Percentiles rank a stretch among this genome's conserved stretches.
These are phyloP conservation scores for Maudiozyma turicensis DNA, from an alignment of 805 yeast genomes.

Conservation along the genomic window DNA sequence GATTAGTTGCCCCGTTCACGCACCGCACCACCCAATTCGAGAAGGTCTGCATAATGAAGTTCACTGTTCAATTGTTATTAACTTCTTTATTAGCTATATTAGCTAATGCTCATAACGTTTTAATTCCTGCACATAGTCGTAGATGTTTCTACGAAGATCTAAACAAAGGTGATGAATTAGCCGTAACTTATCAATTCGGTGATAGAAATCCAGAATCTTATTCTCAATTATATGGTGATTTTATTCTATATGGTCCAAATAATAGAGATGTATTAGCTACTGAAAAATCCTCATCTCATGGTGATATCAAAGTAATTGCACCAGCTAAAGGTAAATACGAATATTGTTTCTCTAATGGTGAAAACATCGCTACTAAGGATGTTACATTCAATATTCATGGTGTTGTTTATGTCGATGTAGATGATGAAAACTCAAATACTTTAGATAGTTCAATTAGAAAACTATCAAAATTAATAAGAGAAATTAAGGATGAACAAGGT, in stretches of 20 bases:
- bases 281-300: conserved; percentile 59
- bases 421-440: conserved; percentile 64
- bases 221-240: conserved; percentile 59
- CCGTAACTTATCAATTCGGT: conserved; percentile 88
- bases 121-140: conserved; percentile 73
- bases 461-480: conserved; percentile 65
- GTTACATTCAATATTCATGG: conserved; percentile 95
- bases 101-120: conserved; percentile 61
- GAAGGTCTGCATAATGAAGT: conserved; percentile 1
- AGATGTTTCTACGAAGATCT: conserved; percentile 82
- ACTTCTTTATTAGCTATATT: conserved; percentile 5
- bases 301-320: conserved; percentile 64
- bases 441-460: conserved; percentile 77
- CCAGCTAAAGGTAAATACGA: conserved; percentile 61
- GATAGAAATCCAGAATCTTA: conserved; percentile 69
- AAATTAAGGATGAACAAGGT: conserved; percentile 82
- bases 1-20: neutral
- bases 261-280: conserved; percentile 37
- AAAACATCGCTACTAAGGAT: conserved; percentile 65
- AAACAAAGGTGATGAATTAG: conserved; percentile 74
- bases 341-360: conserved; percentile 89
- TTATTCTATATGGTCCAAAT: conserved; percentile 44
- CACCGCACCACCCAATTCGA: neutral
- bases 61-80: conserved; percentile 4
- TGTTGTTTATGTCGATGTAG: conserved; percentile 72